Conservation (phyloP, 352 stramenopile species). For the Globisporangium orthogonon region DNA sequence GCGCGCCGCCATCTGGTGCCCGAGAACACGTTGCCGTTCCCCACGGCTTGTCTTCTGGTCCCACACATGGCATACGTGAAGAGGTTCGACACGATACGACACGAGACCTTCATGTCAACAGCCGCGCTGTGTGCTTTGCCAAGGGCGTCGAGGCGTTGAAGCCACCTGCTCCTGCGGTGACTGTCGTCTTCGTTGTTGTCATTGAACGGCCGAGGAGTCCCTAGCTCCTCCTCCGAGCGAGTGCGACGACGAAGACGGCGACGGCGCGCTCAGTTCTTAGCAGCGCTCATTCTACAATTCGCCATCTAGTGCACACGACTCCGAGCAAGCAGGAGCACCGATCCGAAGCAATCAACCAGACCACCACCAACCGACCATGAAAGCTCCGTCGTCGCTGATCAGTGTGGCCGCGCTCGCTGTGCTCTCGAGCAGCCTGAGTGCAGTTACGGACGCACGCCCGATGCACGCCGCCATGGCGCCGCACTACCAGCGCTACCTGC, state of each 20-base stretch:
- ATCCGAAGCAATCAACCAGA: neutral
- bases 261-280: neutral
- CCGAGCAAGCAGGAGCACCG: neutral
- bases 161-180: neutral
- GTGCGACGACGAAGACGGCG: too few relatives aligned
- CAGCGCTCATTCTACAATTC: neutral
- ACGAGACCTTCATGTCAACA: neutral
- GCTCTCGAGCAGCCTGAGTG: conserved; percentile 1
- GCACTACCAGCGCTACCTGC: conserved; percentile 24
- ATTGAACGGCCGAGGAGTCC: neutral
- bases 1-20: too few relatives aligned
- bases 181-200: neutral
- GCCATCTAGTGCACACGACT: neutral
- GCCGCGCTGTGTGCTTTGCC: neutral
- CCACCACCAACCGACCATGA: neutral
- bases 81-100: neutral
- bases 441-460: conserved; percentile 6
- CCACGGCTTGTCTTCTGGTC: neutral
- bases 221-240: neutral
- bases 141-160: neutral
- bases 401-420: neutral
- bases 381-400: conserved; percentile 6
- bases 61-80: neutral
- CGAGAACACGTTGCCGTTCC: too few relatives aligned
- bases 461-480: conserved; percentile 21